These are phyloP conservation scores for Clarireedia paspali DNA, from an alignment of 2,329 filamentous ascomycete species.

Conservation along the genomic window DNA sequence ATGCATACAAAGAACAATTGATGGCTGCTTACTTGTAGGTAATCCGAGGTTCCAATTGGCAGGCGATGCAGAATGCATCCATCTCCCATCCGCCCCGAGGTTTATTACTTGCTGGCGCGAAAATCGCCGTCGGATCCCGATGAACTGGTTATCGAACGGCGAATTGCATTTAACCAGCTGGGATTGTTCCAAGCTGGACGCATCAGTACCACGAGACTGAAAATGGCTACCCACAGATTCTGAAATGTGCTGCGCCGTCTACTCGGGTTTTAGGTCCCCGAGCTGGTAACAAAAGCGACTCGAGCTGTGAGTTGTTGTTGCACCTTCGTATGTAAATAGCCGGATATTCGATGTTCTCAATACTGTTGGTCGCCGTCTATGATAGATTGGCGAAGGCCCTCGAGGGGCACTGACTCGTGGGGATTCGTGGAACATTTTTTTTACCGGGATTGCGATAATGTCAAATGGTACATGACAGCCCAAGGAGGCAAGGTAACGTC, in stretches of 20 bases:
- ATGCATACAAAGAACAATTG: too few relatives aligned
- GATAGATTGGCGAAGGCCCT: conserved; percentile 10
- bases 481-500: not conserved
- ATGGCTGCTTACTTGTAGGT: too few relatives aligned
- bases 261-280: conserved; percentile 11
- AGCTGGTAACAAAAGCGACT: conserved; percentile 9
- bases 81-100: not conserved
- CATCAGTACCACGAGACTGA: conserved; percentile 2
- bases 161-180: conserved; percentile 3
- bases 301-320: conserved; percentile 5
- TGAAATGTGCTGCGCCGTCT: conserved; percentile 11
- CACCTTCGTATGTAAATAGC: conserved; percentile 8
- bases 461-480: conserved; percentile 2
- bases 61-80: too few relatives aligned
- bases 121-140: conserved; percentile 5
- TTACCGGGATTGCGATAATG: conserved; percentile 6
- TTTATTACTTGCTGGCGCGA: not conserved
- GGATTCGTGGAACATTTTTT: not conserved
- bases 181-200: not conserved
- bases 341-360: conserved; percentile 6
- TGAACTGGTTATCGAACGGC: conserved; percentile 9
- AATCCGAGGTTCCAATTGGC: too few relatives aligned
- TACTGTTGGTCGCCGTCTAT: conserved; percentile 8
- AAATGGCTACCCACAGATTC: conserved; percentile 7
- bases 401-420: conserved; percentile 9